Percentiles rank a stretch among this genome's conserved stretches.
Conservation (phyloP, 1,139 yeast genomes). For the Taphrina sp. region DNA sequence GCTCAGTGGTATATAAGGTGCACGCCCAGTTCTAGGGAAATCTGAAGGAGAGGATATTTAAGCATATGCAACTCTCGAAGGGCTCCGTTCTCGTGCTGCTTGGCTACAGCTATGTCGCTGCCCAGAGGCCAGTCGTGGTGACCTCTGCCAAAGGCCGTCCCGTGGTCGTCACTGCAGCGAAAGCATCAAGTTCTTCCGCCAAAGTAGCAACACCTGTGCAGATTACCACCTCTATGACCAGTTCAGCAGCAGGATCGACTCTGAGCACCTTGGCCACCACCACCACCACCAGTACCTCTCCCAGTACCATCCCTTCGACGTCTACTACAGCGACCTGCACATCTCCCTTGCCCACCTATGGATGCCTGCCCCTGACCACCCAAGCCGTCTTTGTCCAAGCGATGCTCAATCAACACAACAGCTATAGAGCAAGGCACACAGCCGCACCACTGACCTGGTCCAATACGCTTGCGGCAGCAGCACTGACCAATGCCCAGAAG, state of each 20-base stretch:
- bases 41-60: too few species aligned
- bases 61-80: too few species aligned
- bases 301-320: constrained; percentile 34
- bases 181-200: constrained; percentile 1
- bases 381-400: constrained; percentile 41
- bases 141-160: too few species aligned
- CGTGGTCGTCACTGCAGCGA: neutral
- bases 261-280: too few species aligned
- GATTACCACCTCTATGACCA: constrained; percentile 32
- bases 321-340: constrained; percentile 37
- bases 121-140: too few species aligned
- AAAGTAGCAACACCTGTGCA: constrained; percentile 9
- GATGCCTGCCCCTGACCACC: constrained; percentile 32
- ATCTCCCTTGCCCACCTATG: constrained; percentile 35
- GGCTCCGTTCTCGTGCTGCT: too few species aligned
- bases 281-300: constrained; percentile 7
- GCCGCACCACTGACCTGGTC: constrained; percentile 61
- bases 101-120: too few species aligned
- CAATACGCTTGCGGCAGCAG: constrained; percentile 54
- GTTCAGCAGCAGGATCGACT: too few species aligned
- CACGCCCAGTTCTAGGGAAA: too few species aligned
- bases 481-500: constrained; percentile 60
- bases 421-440: constrained; percentile 59
- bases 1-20: too few species aligned
- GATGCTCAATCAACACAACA: constrained; percentile 56